phyloP scores from a whole-genome alignment of 768 basidiomycete genomes.

The Sporobolomyces roseus region DNA sequence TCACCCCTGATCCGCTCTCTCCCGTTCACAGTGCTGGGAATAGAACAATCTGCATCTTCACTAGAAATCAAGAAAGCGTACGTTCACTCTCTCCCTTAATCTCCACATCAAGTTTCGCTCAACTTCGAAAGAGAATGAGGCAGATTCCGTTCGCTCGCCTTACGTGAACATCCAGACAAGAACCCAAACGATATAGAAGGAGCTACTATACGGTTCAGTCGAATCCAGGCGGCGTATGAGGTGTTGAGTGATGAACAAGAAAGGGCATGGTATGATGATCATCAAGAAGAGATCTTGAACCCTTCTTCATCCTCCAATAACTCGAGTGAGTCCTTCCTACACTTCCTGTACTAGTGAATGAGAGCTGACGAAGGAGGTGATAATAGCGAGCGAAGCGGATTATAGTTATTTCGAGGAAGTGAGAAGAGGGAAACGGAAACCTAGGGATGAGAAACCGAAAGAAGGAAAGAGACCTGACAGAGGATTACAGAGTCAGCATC shows the following conservation, averaged over 20 bases:
- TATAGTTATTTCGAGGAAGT: conserved; percentile 81
- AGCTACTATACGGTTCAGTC: conserved; percentile 79
- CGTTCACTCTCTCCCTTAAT: background rate
- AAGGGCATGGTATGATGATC: conserved; percentile 96
- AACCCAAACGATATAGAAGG: conserved; percentile 77
- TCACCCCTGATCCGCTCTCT: background rate
- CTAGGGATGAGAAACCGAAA: conserved; percentile 50
- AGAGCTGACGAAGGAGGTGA: too few relatives aligned
- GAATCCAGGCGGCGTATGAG: conserved; percentile 93
- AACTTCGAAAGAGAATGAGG: too few relatives aligned
- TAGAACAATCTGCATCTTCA: conserved; percentile 20
- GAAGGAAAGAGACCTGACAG: conserved; percentile 64
- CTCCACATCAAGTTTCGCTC: too few relatives aligned
- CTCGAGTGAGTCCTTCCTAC: too few relatives aligned
- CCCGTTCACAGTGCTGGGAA: conserved; percentile 30
- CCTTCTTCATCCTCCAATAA: too few relatives aligned
- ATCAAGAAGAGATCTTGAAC: conserved; percentile 49
- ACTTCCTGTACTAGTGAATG: too few relatives aligned
- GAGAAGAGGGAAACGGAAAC: conserved; percentile 58
- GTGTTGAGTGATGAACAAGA: conserved; percentile 94
- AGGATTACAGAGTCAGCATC: conserved; percentile 56
- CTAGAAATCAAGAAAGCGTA: conserved; percentile 46
- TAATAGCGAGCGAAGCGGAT: conserved; percentile 55
- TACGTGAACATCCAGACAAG: conserved; percentile 55
- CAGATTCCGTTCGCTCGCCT: conserved; percentile 43